phyloP scores from a whole-genome alignment of 2,329 filamentous ascomycete species.

The Drechslerella dactyloides region DNA sequence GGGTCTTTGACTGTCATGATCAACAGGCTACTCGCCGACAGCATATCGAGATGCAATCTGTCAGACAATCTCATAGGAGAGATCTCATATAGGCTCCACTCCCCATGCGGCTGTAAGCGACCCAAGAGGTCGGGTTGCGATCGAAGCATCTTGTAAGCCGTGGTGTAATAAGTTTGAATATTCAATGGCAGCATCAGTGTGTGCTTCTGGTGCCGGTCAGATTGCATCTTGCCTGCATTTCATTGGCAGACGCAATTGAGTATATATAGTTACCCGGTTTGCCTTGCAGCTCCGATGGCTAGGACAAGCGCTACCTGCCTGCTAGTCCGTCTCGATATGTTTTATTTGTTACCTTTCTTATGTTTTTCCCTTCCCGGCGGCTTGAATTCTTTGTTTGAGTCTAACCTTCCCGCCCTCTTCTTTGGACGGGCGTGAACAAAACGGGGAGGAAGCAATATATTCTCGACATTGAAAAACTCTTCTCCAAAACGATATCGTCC shows the following conservation, averaged over 20 bases:
- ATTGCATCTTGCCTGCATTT: constrained; percentile 2
- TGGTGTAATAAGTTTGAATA: constrained; percentile 13
- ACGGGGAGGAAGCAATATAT: too few relatives aligned
- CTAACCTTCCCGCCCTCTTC: too few relatives aligned
- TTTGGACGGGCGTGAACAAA: too few relatives aligned
- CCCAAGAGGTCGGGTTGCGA: constrained; percentile 34
- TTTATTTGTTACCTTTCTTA: background rate
- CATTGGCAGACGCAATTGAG: constrained; percentile 15
- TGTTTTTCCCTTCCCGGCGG: background rate
- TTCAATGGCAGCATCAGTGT: constrained; percentile 4
- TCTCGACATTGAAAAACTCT: too few relatives aligned
- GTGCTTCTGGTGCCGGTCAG: constrained; percentile 8
- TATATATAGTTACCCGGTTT: constrained; percentile 45
- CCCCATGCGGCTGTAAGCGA: constrained; percentile 44
- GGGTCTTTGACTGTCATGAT: too few relatives aligned
- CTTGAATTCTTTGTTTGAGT: too few relatives aligned
- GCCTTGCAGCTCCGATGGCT: constrained; percentile 12
- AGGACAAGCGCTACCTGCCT: background rate
- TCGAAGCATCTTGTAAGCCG: background rate
- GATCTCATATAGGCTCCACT: constrained; percentile 30
- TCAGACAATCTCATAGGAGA: constrained; percentile 17
- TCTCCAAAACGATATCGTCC: too few relatives aligned
- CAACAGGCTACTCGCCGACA: constrained; percentile 18
- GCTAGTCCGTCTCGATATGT: constrained; percentile 4
- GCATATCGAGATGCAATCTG: constrained; percentile 4